phyloP scores from a whole-genome alignment of 441 rosid genomes.

The Populus hybrid region DNA sequence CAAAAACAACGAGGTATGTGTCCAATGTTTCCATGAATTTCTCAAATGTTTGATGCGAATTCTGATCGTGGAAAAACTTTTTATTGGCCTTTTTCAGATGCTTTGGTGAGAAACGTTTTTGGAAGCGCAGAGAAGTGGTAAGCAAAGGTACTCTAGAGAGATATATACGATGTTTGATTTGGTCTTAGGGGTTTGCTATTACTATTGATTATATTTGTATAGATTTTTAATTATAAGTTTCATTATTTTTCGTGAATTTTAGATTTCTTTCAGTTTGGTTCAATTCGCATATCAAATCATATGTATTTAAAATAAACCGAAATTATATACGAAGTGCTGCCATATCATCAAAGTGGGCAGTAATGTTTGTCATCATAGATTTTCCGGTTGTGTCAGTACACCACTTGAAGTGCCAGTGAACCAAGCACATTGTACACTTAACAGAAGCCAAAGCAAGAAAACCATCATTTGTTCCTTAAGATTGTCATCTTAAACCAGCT shows the following conservation, averaged over 20 bases:
- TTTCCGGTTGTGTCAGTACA: conserved; percentile 2
- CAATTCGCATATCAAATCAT: background rate
- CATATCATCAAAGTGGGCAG: background rate
- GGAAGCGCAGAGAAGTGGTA: background rate
- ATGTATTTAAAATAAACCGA: background rate
- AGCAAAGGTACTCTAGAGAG: background rate
- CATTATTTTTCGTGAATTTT: too few species aligned
- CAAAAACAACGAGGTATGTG: too few species aligned
- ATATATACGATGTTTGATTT: background rate
- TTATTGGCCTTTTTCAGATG: background rate
- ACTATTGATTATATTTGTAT: background rate
- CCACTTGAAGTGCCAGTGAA: background rate
- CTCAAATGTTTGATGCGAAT: background rate
- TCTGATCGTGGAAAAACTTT: background rate
- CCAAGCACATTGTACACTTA: background rate
- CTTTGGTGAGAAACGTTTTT: background rate
- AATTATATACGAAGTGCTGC: background rate
- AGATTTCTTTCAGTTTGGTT: too few species aligned
- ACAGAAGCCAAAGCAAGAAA: background rate
- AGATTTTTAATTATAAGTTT: too few species aligned
- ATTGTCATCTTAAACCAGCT: background rate
- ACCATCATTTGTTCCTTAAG: background rate
- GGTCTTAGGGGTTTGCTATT: too few species aligned
- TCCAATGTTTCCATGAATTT: background rate
- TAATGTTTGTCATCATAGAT: background rate